Percentiles rank a stretch among this genome's conserved stretches.
Evolutionary conservation across 2,329 filamentous ascomycete genomes (phyloP).

Genomic region (Phyllosticta citrichinensis): DNA sequence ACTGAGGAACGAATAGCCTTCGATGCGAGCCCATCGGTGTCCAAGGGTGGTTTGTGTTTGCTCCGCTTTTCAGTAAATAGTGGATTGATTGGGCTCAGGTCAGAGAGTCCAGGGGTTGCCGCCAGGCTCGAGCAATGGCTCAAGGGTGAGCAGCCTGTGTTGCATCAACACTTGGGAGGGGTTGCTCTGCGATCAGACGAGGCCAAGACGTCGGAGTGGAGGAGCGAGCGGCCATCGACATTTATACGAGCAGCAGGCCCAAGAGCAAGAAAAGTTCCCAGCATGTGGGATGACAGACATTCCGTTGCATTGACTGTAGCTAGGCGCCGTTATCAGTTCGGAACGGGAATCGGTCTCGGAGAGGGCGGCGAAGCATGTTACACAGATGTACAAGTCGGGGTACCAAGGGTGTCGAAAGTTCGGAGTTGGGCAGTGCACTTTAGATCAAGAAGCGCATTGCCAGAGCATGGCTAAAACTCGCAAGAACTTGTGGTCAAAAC

Average conservation of each 20-base stretch:
- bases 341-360: not conserved
- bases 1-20: too few relatives aligned
- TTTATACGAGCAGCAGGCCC: not conserved
- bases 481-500: not conserved
- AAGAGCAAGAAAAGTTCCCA: not conserved
- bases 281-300: not conserved
- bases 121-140: not conserved
- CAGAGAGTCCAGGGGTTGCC: not conserved
- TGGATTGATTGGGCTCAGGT: too few relatives aligned
- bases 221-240: not conserved
- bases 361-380: not conserved
- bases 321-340: not conserved
- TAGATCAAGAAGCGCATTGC: not conserved
- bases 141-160: not conserved
- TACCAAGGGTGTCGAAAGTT: not conserved
- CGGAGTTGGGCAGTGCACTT: not conserved
- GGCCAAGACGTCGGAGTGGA: not conserved
- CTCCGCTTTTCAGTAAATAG: too few relatives aligned
- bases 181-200: not conserved
- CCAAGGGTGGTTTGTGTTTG: too few relatives aligned
- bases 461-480: not conserved
- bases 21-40: too few relatives aligned
- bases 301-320: not conserved
- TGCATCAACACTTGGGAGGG: not conserved
- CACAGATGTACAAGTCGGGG: not conserved